Evolutionary conservation across 2,329 filamentous ascomycete genomes (phyloP), one percentile per base, ranked within the genome.

Genomic region (Neocatenulostroma microsporum): DNA sequence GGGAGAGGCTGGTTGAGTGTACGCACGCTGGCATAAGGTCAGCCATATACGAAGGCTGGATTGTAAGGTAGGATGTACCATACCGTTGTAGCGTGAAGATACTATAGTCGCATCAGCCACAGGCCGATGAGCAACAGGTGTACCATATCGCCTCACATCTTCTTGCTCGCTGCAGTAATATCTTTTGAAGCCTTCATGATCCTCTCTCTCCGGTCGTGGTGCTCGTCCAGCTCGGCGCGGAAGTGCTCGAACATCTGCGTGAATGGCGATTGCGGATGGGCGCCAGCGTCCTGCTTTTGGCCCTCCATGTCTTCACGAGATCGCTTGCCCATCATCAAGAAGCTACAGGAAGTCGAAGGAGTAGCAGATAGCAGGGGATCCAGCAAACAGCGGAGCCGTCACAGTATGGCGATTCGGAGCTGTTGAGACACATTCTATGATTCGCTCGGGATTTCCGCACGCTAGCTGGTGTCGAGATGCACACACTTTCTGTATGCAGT

Each of bases 91-190:
- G 65, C 1, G 83, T 76, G 61, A 91, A 91, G 50, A 91, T 91
- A 41, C 83, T 88, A 44, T 17, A 20, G 10, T 10, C n/a, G 11
- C 14, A 18, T 24, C 27, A 29, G 24, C 18, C 39, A 44, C 21
- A 40, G 13, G 30, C 6, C 15, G 11, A 6, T 15, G 7, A 33
- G 11, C n/a, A n/a, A n/a, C n/a, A n/a, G n/a, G n/a, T n/a, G n/a
- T n/a, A 36, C 13, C 8, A 18, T n/a, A 14, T 12, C 11, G 21
- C 48, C 72, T 65, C 63, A 94, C 87, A 96, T 93, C 67, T 96
- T 98, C 71, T 98, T 98, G 63, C 86, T 94, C 36, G 87, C 70
- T 0, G 86, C 87, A 5, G 91, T 98, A 40, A 98, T 84, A 60
- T 98, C 91, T 44, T 89, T 73, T 7, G 85, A 93, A 2, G 80